These are phyloP conservation scores for Pharnaceum exiguum DNA, from an alignment of 148 eudicot genomes.

Conservation along the genomic window DNA sequence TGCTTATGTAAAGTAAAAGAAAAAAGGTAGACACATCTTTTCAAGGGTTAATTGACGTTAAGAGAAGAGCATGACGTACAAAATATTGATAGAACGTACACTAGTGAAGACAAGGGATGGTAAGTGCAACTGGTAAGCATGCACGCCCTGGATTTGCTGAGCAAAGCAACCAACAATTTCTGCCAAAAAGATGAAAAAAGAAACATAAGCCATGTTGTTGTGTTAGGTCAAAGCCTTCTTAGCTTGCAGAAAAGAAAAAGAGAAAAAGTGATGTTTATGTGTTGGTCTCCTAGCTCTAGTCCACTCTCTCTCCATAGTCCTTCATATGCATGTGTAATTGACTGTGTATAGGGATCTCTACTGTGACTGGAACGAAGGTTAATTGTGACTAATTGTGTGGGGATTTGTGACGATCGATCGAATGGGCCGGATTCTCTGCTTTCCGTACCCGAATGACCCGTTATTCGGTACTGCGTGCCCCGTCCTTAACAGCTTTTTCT, in stretches of 20 bases:
- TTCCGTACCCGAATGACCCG: conserved; percentile 4
- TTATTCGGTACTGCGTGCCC: conserved; percentile 1
- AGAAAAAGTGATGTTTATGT: too few relatives aligned
- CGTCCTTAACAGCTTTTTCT: neutral
- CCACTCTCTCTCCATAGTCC: too few relatives aligned
- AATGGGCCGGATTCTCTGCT: conserved; percentile 6
- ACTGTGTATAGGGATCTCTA: neutral
- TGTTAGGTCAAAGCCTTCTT: too few relatives aligned
- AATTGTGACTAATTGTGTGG: neutral
- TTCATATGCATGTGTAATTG: too few relatives aligned
- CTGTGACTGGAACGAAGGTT: too few relatives aligned
- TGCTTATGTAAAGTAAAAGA: too few relatives aligned
- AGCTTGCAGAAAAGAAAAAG: too few relatives aligned
- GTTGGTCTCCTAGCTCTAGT: too few relatives aligned
- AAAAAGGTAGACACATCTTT: too few relatives aligned
- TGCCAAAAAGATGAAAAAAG: neutral
- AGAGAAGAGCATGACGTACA: neutral
- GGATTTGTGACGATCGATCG: conserved; percentile 5
- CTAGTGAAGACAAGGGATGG: neutral
- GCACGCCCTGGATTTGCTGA: conserved; percentile 20
- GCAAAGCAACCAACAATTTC: conserved; percentile 3
- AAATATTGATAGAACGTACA: neutral
- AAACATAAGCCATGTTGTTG: neutral
- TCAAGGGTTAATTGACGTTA: neutral
- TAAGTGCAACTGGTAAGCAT: too few relatives aligned